Evolutionary conservation across 2,329 filamentous ascomycete genomes (phyloP).

Genomic region (Aspergillus glaucus): DNA sequence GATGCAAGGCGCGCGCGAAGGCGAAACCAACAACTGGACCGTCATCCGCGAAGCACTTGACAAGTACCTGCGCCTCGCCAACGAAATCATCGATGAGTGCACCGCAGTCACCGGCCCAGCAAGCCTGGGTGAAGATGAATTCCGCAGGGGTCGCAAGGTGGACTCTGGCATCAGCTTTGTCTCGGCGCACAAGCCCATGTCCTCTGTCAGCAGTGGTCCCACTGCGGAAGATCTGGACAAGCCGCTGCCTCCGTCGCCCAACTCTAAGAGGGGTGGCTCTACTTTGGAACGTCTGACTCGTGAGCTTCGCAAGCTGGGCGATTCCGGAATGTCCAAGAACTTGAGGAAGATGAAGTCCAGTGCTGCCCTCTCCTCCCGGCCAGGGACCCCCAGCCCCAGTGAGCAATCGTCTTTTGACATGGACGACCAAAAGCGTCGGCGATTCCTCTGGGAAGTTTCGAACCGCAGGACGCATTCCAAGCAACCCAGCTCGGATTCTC

Average conservation of each 20-base stretch:
- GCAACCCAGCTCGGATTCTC: constrained; percentile 14
- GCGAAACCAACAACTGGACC: constrained; percentile 53
- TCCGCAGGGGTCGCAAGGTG: constrained; percentile 49
- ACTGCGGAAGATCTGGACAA: constrained; percentile 33
- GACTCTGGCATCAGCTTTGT: constrained; percentile 60
- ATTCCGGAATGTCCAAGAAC: constrained; percentile 19
- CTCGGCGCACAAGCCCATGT: constrained; percentile 29
- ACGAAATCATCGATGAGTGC: constrained; percentile 57
- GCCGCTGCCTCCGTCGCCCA: constrained; percentile 35
- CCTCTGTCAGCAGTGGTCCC: constrained; percentile 34
- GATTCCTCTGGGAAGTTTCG: constrained; percentile 44
- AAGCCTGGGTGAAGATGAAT: constrained; percentile 27
- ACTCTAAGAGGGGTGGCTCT: constrained; percentile 35
- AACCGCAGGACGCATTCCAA: constrained; percentile 27
- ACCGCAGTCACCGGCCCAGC: constrained; percentile 42
- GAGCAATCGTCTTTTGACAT: constrained; percentile 42
- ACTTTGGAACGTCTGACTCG: constrained; percentile 55
- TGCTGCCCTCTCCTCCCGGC: constrained; percentile 44
- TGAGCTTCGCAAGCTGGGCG: constrained; percentile 47
- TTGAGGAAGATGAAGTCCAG: constrained; percentile 48
- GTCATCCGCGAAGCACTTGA: constrained; percentile 44
- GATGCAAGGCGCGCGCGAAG: constrained; percentile 44
- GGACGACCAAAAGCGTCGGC: constrained; percentile 43
- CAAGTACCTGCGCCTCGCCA: constrained; percentile 54
- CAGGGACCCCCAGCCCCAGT: constrained; percentile 27